A percentile compares a stretch with the other conserved stretches of the same genome.
Evolutionary conservation across 2,329 filamentous ascomycete genomes (phyloP).

Genomic region (Aspergillus niger): DNA sequence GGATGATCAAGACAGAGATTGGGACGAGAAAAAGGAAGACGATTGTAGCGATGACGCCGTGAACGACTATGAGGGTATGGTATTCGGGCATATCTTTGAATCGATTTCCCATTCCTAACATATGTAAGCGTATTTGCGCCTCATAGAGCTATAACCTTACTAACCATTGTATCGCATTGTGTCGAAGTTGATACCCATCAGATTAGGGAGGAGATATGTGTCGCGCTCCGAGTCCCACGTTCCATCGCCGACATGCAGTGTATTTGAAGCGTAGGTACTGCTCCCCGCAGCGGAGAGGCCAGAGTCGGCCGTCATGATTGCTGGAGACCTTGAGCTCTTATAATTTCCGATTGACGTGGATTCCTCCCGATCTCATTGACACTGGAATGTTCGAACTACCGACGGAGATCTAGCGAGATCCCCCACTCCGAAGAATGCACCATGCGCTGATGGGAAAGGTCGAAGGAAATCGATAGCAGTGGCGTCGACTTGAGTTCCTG

Average conservation of each 20-base stretch:
- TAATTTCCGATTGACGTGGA: background rate
- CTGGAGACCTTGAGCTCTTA: conserved; percentile 5
- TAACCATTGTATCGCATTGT: conserved; percentile 69
- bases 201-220: conserved; percentile 64
- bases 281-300: conserved; percentile 60
- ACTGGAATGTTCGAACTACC: conserved; percentile 43
- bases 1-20: conserved; percentile 60
- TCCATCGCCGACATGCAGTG: conserved; percentile 65
- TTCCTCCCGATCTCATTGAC: conserved; percentile 25
- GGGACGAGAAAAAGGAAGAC: conserved; percentile 64
- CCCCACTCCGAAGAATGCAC: conserved; percentile 46
- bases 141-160: conserved; percentile 15
- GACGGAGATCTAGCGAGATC: conserved; percentile 49
- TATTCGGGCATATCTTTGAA: conserved; percentile 63
- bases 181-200: conserved; percentile 65
- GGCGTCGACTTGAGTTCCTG: background rate
- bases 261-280: conserved; percentile 63
- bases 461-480: conserved; percentile 12
- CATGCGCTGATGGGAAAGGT: conserved; percentile 37
- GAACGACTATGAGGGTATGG: conserved; percentile 59
- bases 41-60: conserved; percentile 62
- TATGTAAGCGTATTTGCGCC: conserved; percentile 15
- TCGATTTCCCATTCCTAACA: conserved; percentile 65
- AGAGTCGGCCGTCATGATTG: conserved; percentile 36
- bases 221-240: conserved; percentile 66